phyloP scores from a whole-genome alignment of 2,329 filamentous ascomycete species.

The Neonectria magnoliae region DNA sequence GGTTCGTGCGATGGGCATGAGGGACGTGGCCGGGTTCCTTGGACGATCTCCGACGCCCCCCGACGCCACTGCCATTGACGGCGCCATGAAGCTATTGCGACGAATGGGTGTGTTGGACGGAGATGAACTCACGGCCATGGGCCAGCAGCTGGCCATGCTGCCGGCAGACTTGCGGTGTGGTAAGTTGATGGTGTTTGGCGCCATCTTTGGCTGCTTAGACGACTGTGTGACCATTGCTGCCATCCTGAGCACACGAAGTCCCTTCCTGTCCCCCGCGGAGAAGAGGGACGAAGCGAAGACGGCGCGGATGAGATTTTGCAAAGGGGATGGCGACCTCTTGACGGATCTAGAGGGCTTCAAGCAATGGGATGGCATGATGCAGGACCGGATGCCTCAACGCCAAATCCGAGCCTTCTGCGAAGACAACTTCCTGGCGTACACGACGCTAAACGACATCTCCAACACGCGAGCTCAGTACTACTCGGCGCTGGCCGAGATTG shows the following conservation, averaged over 20 bases:
- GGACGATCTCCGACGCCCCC: constrained; percentile 90
- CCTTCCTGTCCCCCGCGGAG: constrained; percentile 85
- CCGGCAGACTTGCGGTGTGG: constrained; percentile 92
- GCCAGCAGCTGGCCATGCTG: constrained; percentile 92
- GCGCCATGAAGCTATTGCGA: constrained; percentile 79
- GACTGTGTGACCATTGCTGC: constrained; percentile 89
- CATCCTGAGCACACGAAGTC: constrained; percentile 88
- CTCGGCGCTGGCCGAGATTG: constrained; percentile 84
- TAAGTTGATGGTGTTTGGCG: constrained; percentile 95
- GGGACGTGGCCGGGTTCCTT: constrained; percentile 83
- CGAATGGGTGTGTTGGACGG: constrained; percentile 91
- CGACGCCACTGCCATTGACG: constrained; percentile 84
- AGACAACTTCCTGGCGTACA: constrained; percentile 83
- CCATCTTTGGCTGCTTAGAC: constrained; percentile 92
- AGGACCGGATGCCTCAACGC: constrained; percentile 66
- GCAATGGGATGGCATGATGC: constrained; percentile 77
- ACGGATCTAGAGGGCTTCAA: constrained; percentile 88
- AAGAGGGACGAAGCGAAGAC: constrained; percentile 84
- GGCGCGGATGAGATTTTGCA: constrained; percentile 77
- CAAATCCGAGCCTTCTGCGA: constrained; percentile 82
- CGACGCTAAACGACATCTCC: constrained; percentile 87
- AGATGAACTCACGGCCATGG: constrained; percentile 87
- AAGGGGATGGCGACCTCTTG: constrained; percentile 85
- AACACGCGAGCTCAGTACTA: constrained; percentile 89
- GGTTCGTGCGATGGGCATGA: constrained; percentile 93